Evolutionary conservation across 2,329 filamentous ascomycete genomes (phyloP), one percentile per base, ranked within the genome.

Genomic region (Colletotrichum tanaceti): DNA sequence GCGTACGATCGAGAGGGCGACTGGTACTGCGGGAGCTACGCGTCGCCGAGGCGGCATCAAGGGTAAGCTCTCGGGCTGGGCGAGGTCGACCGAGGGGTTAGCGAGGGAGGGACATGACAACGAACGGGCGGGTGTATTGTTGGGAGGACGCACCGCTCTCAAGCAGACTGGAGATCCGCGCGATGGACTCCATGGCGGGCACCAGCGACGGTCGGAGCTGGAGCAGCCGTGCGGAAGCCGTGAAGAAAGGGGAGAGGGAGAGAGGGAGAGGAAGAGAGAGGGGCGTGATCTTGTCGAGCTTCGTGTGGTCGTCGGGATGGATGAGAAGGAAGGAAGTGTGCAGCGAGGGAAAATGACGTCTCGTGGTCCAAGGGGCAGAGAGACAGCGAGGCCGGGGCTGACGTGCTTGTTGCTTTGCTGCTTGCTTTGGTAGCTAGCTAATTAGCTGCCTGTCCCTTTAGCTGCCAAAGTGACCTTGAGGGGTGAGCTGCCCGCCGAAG

Each of bases 11-110:
- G 72, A 96, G 82, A 53, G 89, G 88, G 62, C 89, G 88, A 28
- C 88, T 85, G 43, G 89, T 84, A 73, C 86, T 85, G 69, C 89
- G 85, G 70, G 86, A 85, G 77, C 84, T 87, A 76, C 93, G 89
- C 74, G 94, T 94, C 74, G 94, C 93, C 80, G 94, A 93, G 75
- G 96, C 95, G 73, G 96, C 96, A 87, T 99, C 96, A 81, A 99
- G 90, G 65, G 96, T 99, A 77, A 99, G 90, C 82, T 98, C 96
- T 81, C 96, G 92, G 78, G 96, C 96, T 97, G 82, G 52, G 61
- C 59, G 58, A 38, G 64, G 61, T 60, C 49, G 35, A 38, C 38
- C 9, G 32, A 35, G 7, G 32, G 32, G 58, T 74, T 64, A 71
- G 71, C 70, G 44, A 60, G 59, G 59, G 58, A 69, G 53, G 59